These are phyloP conservation scores for Alternaria triticimaculans DNA, from an alignment of 2,329 filamentous ascomycete genomes.

Conservation along the genomic window DNA sequence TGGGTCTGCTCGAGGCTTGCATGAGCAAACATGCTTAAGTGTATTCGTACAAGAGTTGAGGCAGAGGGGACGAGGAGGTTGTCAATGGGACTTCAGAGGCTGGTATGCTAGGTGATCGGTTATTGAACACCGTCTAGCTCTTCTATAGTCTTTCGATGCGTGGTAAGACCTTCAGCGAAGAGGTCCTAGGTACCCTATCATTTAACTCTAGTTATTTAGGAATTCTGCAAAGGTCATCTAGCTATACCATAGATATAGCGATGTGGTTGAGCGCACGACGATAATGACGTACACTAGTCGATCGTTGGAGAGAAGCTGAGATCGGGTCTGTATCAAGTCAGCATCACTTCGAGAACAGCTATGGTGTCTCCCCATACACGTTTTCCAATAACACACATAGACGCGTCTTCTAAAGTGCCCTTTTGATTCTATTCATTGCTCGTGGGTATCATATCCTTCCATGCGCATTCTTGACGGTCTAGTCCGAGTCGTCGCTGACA, in stretches of 20 bases:
- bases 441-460: constrained; percentile 23
- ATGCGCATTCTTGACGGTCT: not conserved
- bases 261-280: not conserved
- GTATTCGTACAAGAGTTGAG: not conserved
- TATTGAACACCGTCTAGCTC: not conserved
- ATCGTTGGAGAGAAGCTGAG: not conserved
- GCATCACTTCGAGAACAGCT: not conserved
- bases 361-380: constrained; percentile 7
- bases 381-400: not conserved
- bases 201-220: not conserved
- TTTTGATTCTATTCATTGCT: constrained; percentile 6
- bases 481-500: constrained; percentile 72
- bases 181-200: not conserved
- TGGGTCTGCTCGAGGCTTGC: constrained; percentile 38
- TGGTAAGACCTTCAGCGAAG: not conserved
- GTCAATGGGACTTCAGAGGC: not conserved
- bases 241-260: not conserved
- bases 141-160: not conserved
- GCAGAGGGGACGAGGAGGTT: not conserved
- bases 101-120: not conserved
- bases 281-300: not conserved
- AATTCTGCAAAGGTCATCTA: not conserved
- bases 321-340: constrained; percentile 8
- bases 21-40: constrained; percentile 16
- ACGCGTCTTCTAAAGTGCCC: not conserved